phyloP scores from a whole-genome alignment of 306 rosid species.

The Vicia villosa region DNA sequence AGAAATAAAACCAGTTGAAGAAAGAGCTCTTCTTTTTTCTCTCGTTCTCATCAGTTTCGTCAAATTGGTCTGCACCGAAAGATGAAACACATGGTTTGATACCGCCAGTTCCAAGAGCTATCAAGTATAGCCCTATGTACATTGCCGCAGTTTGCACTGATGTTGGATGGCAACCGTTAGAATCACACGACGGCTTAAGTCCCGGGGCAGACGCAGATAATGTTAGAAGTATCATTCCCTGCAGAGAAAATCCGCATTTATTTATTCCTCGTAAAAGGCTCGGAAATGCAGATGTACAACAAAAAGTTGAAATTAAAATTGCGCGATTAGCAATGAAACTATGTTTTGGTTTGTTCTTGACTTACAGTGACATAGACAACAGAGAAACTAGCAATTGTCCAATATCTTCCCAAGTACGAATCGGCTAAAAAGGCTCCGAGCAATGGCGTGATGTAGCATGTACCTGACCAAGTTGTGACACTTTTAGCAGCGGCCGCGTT shows the following conservation, averaged over 20 bases:
- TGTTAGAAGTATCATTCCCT: slow-evolving; percentile 70
- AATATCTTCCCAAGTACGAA: slow-evolving; percentile 91
- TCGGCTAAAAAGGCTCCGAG: slow-evolving; percentile 94
- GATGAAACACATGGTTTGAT: slow-evolving; percentile 93
- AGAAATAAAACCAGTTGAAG: slow-evolving; percentile 90
- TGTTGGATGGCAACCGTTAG: slow-evolving; percentile 54
- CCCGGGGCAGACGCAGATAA: slow-evolving; percentile 64
- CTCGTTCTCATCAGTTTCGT: slow-evolving; percentile 62
- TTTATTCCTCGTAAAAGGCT: not conserved
- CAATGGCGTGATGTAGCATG: slow-evolving; percentile 83
- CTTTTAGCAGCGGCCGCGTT: slow-evolving; percentile 63
- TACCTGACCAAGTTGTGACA: slow-evolving; percentile 84
- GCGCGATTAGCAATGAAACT: not conserved
- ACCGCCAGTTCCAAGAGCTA: slow-evolving; percentile 88
- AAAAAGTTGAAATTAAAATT: not conserved
- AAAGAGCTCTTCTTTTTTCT: slow-evolving; percentile 67
- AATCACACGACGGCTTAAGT: slow-evolving; percentile 59
- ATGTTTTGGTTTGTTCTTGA: slow-evolving; percentile 4
- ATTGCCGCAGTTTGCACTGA: slow-evolving; percentile 47
- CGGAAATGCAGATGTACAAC: not conserved
- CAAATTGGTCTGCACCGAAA: slow-evolving; percentile 89
- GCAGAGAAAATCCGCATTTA: slow-evolving; percentile 19
- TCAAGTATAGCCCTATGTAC: slow-evolving; percentile 69
- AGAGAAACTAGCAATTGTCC: slow-evolving; percentile 86
- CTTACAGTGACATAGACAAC: slow-evolving; percentile 68